These are phyloP conservation scores for Wickerhamiella shivajii DNA, from an alignment of 805 yeast genomes.

Conservation along the genomic window DNA sequence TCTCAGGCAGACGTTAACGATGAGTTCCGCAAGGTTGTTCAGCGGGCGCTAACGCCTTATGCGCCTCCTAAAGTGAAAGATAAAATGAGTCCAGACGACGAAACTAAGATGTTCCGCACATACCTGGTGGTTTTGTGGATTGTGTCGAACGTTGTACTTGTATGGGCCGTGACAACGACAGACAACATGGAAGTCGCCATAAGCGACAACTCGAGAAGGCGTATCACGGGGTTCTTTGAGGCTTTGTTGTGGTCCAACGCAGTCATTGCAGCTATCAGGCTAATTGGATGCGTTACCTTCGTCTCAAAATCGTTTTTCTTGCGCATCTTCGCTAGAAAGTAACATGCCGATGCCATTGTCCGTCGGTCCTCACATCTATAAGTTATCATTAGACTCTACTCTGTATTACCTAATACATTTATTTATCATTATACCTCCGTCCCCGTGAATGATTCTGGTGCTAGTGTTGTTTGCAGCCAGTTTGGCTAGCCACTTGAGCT, in stretches of 20 bases:
- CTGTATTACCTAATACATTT: neutral
- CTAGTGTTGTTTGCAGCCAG: neutral
- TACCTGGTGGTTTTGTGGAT: slow-evolving; percentile 28
- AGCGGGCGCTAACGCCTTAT: slow-evolving; percentile 39
- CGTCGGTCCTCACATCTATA: neutral
- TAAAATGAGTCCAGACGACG: slow-evolving; percentile 23
- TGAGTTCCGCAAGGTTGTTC: slow-evolving; percentile 32
- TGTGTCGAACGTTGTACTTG: slow-evolving; percentile 25
- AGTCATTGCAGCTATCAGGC: slow-evolving; percentile 41
- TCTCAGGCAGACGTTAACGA: slow-evolving; percentile 40
- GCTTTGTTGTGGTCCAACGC: slow-evolving; percentile 51
- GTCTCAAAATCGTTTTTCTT: slow-evolving; percentile 21
- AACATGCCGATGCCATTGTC: neutral
- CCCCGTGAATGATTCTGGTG: neutral
- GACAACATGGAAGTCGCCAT: slow-evolving; percentile 24
- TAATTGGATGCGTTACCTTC: slow-evolving; percentile 39
- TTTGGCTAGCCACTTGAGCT: neutral
- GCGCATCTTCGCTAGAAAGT: slow-evolving; percentile 10
- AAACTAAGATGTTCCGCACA: slow-evolving; percentile 29
- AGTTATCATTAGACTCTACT: neutral
- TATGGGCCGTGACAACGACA: slow-evolving; percentile 27
- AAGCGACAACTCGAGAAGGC: slow-evolving; percentile 26
- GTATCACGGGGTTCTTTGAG: slow-evolving; percentile 28
- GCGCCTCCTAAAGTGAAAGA: slow-evolving; percentile 25
- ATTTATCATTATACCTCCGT: neutral